Percentiles rank a stretch among this genome's conserved stretches.
These are phyloP conservation scores for Penicillium verrucosum DNA, from an alignment of 2,329 filamentous ascomycete genomes.

Conservation along the genomic window DNA sequence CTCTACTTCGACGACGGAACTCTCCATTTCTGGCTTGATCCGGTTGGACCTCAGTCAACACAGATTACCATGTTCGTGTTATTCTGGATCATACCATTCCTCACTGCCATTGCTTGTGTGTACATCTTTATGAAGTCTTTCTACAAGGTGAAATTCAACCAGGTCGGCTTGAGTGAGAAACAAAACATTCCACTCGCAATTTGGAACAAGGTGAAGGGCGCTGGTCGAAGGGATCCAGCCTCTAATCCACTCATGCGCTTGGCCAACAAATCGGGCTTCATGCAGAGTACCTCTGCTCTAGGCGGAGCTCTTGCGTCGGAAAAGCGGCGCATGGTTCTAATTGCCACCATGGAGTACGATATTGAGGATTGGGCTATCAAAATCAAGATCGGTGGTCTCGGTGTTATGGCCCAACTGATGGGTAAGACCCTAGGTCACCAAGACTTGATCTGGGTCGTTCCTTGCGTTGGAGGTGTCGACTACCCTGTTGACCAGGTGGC, in stretches of 20 bases:
- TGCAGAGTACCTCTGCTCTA: slow-evolving; percentile 36
- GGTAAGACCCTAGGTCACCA: slow-evolving; percentile 64
- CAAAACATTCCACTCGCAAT: slow-evolving; percentile 38
- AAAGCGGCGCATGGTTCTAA: slow-evolving; percentile 55
- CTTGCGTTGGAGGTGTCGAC: slow-evolving; percentile 62
- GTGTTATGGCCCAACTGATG: slow-evolving; percentile 69
- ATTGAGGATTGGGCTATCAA: slow-evolving; percentile 69
- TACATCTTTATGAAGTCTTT: slow-evolving; percentile 60
- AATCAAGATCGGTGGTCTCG: slow-evolving; percentile 68
- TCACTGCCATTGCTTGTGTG: slow-evolving; percentile 50
- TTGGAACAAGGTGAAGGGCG: slow-evolving; percentile 36
- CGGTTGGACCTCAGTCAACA: slow-evolving; percentile 50
- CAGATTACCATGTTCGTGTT: slow-evolving; percentile 57
- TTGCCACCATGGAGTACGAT: slow-evolving; percentile 70
- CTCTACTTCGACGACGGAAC: slow-evolving; percentile 56
- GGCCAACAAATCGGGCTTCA: slow-evolving; percentile 36
- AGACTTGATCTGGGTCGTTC: slow-evolving; percentile 63
- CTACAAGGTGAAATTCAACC: slow-evolving; percentile 63
- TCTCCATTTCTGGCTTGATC: slow-evolving; percentile 50
- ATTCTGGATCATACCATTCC: slow-evolving; percentile 53
- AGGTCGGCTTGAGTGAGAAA: slow-evolving; percentile 54
- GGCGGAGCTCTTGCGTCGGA: slow-evolving; percentile 24
- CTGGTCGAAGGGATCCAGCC: slow-evolving; percentile 22
- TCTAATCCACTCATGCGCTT: slow-evolving; percentile 36
- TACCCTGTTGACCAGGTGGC: slow-evolving; percentile 59